Conservation (phyloP, 345 rosid species). For the Euphorbia tirucalli region DNA sequence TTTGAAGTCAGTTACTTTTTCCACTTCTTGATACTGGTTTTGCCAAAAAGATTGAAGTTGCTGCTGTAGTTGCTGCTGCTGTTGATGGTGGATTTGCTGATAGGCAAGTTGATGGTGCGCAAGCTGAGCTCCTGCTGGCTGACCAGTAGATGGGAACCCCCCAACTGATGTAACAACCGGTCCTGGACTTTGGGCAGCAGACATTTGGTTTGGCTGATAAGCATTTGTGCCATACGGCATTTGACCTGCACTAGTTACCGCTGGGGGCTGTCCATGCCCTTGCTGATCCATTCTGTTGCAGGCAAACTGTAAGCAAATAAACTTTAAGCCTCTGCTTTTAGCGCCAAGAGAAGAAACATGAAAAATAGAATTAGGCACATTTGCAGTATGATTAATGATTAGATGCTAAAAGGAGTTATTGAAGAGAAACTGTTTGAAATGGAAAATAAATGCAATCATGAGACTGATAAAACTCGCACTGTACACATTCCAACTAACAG, state of each 20-base stretch:
- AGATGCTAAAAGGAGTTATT: background rate
- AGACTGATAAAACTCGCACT: background rate
- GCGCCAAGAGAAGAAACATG: conserved; percentile 11
- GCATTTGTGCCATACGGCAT: conserved; percentile 56
- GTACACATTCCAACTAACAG: background rate
- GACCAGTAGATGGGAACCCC: conserved; percentile 44
- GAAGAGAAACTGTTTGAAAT: background rate
- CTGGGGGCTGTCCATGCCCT: conserved; percentile 68
- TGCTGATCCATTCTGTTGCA: conserved; percentile 67
- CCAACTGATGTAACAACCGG: conserved; percentile 39
- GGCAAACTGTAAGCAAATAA: conserved; percentile 14
- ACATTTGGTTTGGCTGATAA: conserved; percentile 57
- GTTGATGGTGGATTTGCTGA: conserved; percentile 89
- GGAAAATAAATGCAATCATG: background rate
- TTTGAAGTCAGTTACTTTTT: conserved; percentile 78
- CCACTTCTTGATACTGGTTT: conserved; percentile 76
- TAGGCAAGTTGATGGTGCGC: conserved; percentile 70
- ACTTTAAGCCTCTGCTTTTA: conserved; percentile 10
- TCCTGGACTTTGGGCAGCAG: conserved; percentile 41
- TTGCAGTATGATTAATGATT: background rate
- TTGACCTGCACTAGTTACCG: conserved; percentile 40
- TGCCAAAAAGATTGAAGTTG: conserved; percentile 89
- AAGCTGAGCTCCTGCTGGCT: conserved; percentile 53
- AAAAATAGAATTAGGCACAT: conserved; percentile 3
- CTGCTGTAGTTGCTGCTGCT: conserved; percentile 86